Percentiles rank a stretch among this genome's conserved stretches.
phyloP scores from a whole-genome alignment of 768 basidiomycete species.

The Mycena rosella region DNA sequence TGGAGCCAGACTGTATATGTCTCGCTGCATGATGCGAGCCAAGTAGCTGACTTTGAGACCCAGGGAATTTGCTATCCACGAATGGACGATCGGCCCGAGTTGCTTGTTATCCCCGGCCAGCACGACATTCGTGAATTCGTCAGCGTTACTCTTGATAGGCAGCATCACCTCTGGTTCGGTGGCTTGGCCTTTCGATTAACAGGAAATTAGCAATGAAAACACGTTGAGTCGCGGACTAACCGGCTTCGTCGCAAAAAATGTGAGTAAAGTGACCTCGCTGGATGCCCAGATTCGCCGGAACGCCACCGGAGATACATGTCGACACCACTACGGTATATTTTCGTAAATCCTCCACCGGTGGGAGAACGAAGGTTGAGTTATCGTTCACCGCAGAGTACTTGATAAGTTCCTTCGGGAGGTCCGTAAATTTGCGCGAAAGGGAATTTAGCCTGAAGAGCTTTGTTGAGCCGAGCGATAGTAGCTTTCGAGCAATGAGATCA shows the following conservation, averaged over 20 bases:
- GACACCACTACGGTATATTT: constrained; percentile 66
- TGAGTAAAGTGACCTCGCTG: constrained; percentile 68
- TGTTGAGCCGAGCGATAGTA: constrained; percentile 49
- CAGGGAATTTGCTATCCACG: constrained; percentile 56
- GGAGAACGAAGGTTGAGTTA: constrained; percentile 60
- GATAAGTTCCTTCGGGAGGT: constrained; percentile 53
- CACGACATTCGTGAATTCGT: constrained; percentile 61
- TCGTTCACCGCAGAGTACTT: constrained; percentile 56
- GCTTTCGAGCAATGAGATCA: constrained; percentile 66
- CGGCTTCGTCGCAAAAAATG: constrained; percentile 76
- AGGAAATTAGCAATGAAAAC: too few relatives aligned
- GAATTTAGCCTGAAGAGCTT: constrained; percentile 69
- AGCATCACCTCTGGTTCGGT: constrained; percentile 72
- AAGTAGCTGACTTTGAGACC: constrained; percentile 67
- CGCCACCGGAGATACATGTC: constrained; percentile 67
- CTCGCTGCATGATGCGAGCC: constrained; percentile 59
- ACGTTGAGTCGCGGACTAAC: constrained; percentile 60
- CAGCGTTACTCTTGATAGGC: constrained; percentile 63
- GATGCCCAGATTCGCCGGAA: constrained; percentile 62
- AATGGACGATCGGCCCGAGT: constrained; percentile 70
- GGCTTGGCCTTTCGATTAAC: constrained; percentile 54
- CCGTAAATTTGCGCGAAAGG: constrained; percentile 53
- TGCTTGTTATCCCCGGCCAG: constrained; percentile 75
- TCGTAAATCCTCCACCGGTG: constrained; percentile 52
- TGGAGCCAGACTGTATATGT: constrained; percentile 49